phyloP scores from a whole-genome alignment of 441 rosid genomes.

The Geranium incanum region DNA sequence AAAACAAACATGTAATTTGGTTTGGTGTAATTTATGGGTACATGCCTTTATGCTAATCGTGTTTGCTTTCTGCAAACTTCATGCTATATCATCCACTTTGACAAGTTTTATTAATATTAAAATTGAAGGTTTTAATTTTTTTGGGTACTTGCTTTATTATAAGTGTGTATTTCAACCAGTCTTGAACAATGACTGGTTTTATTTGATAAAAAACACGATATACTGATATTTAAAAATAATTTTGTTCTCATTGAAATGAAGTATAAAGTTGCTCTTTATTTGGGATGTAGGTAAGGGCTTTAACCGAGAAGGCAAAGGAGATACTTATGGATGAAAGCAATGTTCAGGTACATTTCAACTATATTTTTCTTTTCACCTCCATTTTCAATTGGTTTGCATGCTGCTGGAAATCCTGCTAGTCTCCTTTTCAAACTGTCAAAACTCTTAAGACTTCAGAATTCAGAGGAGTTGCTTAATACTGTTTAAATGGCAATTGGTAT shows the following conservation, averaged over 20 bases:
- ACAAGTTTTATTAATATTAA: neutral
- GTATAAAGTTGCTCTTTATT: neutral
- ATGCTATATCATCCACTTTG: neutral
- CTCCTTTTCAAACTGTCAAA: too few species aligned
- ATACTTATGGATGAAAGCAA: conserved; percentile 28
- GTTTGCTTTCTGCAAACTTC: neutral
- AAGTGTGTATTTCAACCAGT: neutral
- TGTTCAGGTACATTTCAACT: conserved; percentile 45
- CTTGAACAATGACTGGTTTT: neutral
- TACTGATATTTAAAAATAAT: neutral
- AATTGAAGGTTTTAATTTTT: neutral
- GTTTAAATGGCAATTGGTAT: too few species aligned
- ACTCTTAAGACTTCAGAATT: too few species aligned
- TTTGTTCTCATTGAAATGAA: neutral
- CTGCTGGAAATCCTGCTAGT: too few species aligned
- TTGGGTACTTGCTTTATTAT: neutral
- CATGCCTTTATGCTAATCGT: neutral
- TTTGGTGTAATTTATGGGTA: neutral
- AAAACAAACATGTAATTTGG: neutral
- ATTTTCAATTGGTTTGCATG: neutral
- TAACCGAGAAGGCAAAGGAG: conserved; percentile 75
- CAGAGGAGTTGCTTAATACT: too few species aligned
- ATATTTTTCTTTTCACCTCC: conserved; percentile 7
- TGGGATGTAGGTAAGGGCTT: conserved; percentile 44
- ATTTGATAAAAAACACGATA: neutral